Evolutionary conservation across 441 rosid species (phyloP).

Genomic region (Biscutella auriculata): DNA sequence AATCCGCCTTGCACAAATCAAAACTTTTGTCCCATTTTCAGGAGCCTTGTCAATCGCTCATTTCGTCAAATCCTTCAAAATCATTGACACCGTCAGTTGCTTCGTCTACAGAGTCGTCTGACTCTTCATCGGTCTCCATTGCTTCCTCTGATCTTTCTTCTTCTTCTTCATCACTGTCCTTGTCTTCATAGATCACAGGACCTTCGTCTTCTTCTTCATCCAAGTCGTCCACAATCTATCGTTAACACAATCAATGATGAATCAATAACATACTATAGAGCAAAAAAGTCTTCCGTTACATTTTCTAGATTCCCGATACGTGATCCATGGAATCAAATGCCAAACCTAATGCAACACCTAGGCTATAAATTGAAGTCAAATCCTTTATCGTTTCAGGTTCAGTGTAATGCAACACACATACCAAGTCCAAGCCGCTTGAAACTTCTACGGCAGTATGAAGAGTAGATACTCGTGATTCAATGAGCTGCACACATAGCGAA

Average conservation of each 20-base stretch:
- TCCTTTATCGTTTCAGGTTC: constrained; percentile 34
- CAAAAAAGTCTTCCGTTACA: not conserved
- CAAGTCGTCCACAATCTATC: constrained; percentile 26
- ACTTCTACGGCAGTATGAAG: constrained; percentile 59
- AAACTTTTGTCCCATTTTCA: not conserved
- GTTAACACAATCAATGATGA: constrained; percentile 1
- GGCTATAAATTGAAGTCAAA: not conserved
- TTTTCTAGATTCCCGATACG: not conserved
- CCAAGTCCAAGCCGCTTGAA: constrained; percentile 60
- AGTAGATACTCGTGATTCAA: constrained; percentile 64
- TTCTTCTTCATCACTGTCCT: constrained; percentile 43
- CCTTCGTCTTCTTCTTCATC: constrained; percentile 43
- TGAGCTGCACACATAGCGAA: constrained; percentile 41
- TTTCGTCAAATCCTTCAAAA: constrained; percentile 39
- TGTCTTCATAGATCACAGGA: constrained; percentile 63
- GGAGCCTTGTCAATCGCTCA: constrained; percentile 38
- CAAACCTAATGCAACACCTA: not conserved
- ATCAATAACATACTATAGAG: not conserved
- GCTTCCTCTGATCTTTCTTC: constrained; percentile 28
- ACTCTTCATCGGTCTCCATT: constrained; percentile 21
- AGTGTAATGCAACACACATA: constrained; percentile 5
- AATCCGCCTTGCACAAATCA: constrained; percentile 3
- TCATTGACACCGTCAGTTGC: constrained; percentile 35
- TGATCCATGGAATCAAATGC: not conserved
- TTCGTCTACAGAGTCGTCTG: constrained; percentile 17